A percentile compares a stretch with the other conserved stretches of the same genome.
phyloP scores from a whole-genome alignment of 2,329 filamentous ascomycete species.

The Fonsecaea multimorphosa region DNA sequence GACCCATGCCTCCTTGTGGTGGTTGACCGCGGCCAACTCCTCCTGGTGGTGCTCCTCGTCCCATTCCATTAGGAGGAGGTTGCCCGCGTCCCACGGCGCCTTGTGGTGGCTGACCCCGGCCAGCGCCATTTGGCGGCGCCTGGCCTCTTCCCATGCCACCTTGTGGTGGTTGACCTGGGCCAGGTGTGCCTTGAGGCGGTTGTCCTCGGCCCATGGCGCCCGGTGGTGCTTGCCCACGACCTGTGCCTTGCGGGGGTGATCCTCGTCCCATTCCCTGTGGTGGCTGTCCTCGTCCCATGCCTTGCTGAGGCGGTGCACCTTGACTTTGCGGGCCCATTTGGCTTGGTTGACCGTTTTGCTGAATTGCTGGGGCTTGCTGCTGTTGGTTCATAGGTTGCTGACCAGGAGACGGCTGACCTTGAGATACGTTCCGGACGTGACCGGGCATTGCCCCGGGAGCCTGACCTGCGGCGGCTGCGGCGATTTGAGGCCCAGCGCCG shows the following conservation, averaged over 20 bases:
- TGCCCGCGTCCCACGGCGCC: constrained; percentile 4
- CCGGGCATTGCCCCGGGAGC: background rate
- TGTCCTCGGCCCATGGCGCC: constrained; percentile 2
- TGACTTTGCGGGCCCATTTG: constrained; percentile 10
- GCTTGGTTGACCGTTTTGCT: constrained; percentile 2
- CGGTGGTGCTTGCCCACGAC: constrained; percentile 4
- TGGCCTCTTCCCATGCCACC: constrained; percentile 4
- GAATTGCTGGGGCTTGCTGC: constrained; percentile 7
- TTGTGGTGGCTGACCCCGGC: constrained; percentile 13
- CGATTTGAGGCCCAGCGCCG: constrained; percentile 7
- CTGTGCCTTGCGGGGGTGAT: constrained; percentile 10
- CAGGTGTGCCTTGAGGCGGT: constrained; percentile 6
- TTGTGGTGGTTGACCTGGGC: constrained; percentile 8
- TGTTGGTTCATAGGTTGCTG: constrained; percentile 6
- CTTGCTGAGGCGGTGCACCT: constrained; percentile 11
- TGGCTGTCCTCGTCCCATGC: constrained; percentile 9
- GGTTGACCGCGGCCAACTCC: constrained; percentile 9
- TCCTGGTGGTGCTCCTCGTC: constrained; percentile 11
- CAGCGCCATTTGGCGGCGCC: constrained; percentile 3
- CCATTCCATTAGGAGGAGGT: constrained; percentile 13
- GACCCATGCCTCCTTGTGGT: constrained; percentile 9
- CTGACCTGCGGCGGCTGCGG: background rate
- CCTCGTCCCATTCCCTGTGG: constrained; percentile 14
- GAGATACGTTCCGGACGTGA: constrained; percentile 15
- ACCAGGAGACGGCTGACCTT: constrained; percentile 1